Conservation (phyloP, 2,329 filamentous ascomycete species). For the Trichophyton rubrum region DNA sequence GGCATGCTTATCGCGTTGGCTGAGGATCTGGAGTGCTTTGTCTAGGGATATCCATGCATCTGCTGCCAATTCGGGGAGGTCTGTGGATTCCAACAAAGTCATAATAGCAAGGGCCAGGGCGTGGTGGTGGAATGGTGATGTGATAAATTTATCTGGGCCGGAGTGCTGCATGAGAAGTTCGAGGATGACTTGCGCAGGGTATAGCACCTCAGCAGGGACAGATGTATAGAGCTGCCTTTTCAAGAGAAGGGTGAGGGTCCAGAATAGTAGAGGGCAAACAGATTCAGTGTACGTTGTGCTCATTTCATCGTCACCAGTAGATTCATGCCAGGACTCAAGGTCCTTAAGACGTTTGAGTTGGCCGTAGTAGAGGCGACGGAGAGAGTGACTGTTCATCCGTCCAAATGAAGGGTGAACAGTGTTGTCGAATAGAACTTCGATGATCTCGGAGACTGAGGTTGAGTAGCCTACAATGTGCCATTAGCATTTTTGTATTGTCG, state of each 20-base stretch:
- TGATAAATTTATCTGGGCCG: conserved; percentile 18
- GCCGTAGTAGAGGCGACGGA: conserved; percentile 26
- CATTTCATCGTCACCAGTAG: conserved; percentile 17
- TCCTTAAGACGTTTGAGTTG: conserved; percentile 29
- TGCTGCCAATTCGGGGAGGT: conserved; percentile 26
- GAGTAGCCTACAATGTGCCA: conserved; percentile 20
- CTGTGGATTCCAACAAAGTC: conserved; percentile 32
- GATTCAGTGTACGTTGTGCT: conserved; percentile 24
- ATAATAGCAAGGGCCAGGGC: conserved; percentile 30
- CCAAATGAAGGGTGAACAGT: conserved; percentile 26
- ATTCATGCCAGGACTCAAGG: conserved; percentile 23
- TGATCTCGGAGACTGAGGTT: conserved; percentile 25
- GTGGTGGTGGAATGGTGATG: conserved; percentile 31
- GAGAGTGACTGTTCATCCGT: conserved; percentile 24
- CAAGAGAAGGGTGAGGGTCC: conserved; percentile 31
- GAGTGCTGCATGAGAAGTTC: conserved; percentile 29
- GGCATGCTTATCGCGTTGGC: conserved; percentile 29
- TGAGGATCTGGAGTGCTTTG: conserved; percentile 39
- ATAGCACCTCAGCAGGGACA: conserved; percentile 31
- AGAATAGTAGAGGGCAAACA: conserved; percentile 31
- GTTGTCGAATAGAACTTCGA: conserved; percentile 22
- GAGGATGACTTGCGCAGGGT: conserved; percentile 29
- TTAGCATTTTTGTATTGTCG: neutral
- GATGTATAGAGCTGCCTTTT: conserved; percentile 33
- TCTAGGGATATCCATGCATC: conserved; percentile 35